Conservation (phyloP, 2,329 filamentous ascomycete species). For the Alternaria sp. region DNA sequence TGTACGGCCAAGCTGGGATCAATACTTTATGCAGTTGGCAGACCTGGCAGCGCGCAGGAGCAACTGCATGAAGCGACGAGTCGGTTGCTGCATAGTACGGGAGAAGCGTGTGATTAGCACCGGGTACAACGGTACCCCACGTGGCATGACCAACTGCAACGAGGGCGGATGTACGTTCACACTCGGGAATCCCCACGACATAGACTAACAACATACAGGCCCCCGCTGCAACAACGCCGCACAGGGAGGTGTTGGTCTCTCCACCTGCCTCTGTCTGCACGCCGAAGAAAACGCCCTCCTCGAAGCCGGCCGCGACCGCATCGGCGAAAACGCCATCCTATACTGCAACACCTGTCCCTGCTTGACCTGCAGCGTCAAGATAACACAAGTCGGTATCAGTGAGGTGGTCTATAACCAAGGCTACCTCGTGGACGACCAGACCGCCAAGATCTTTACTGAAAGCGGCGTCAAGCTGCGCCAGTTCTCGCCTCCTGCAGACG, state of each 20-base stretch:
- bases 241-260: constrained; percentile 73
- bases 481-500: constrained; percentile 68
- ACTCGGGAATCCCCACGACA: not conserved
- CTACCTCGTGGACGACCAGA: constrained; percentile 89
- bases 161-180: constrained; percentile 77
- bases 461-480: constrained; percentile 86
- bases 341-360: constrained; percentile 98
- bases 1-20: constrained; percentile 89
- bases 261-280: constrained; percentile 94
- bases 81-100: constrained; percentile 90
- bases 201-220: constrained; percentile 42
- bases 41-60: constrained; percentile 86
- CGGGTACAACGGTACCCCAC: constrained; percentile 96
- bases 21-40: constrained; percentile 98
- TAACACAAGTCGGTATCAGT: constrained; percentile 91
- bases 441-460: constrained; percentile 79
- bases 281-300: constrained; percentile 97
- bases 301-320: constrained; percentile 89
- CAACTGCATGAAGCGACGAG: constrained; percentile 98
- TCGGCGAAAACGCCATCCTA: constrained; percentile 79
- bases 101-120: constrained; percentile 89
- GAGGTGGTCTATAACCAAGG: constrained; percentile 95
- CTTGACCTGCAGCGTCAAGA: constrained; percentile 97
- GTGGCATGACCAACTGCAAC: constrained; percentile 86
- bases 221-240: constrained; percentile 80